A percentile compares a stretch with the other conserved stretches of the same genome.
Conservation (phyloP, 805 yeast genomes). For the Sugiyamaella mastotermitis region DNA sequence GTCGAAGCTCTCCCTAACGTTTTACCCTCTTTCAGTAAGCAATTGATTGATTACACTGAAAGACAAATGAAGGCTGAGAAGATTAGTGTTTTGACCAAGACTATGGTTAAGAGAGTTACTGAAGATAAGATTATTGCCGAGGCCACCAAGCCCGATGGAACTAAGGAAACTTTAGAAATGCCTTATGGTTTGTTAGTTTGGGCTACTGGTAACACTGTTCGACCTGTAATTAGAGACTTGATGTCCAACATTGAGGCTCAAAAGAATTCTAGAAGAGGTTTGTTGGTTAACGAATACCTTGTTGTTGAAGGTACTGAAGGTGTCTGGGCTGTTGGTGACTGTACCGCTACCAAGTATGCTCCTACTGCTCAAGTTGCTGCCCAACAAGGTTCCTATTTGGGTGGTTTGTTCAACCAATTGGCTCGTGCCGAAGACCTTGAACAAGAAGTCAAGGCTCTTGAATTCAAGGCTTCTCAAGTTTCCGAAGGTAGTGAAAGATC, state of each 20-base stretch:
- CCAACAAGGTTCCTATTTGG: conserved; percentile 85
- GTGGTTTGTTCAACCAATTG: conserved; percentile 56
- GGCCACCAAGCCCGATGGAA: conserved; percentile 61
- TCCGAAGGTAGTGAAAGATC: conserved; percentile 28
- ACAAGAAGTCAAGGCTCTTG: conserved; percentile 34
- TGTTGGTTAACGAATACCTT: conserved; percentile 75
- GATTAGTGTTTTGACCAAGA: conserved; percentile 71
- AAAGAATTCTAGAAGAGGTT: conserved; percentile 84
- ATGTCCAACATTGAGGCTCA: conserved; percentile 62
- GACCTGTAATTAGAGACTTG: conserved; percentile 64
- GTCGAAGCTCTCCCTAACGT: conserved; percentile 92
- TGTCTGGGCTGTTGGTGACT: conserved; percentile 89
- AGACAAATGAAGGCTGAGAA: conserved; percentile 62
- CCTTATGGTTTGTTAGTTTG: conserved; percentile 93
- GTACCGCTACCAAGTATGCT: conserved; percentile 81
- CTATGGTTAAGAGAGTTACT: conserved; percentile 84
- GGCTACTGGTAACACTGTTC: conserved; percentile 96
- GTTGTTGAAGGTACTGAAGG: conserved; percentile 78
- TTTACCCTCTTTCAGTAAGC: conserved; percentile 44
- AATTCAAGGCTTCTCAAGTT: conserved; percentile 30
- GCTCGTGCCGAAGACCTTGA: conserved; percentile 32
- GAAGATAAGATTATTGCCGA: conserved; percentile 63
- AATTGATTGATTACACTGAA: conserved; percentile 61
- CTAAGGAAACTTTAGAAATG: conserved; percentile 51
- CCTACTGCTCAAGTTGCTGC: conserved; percentile 98